Conservation (phyloP, 805 yeast genomes). For the Starmera quercuum region DNA sequence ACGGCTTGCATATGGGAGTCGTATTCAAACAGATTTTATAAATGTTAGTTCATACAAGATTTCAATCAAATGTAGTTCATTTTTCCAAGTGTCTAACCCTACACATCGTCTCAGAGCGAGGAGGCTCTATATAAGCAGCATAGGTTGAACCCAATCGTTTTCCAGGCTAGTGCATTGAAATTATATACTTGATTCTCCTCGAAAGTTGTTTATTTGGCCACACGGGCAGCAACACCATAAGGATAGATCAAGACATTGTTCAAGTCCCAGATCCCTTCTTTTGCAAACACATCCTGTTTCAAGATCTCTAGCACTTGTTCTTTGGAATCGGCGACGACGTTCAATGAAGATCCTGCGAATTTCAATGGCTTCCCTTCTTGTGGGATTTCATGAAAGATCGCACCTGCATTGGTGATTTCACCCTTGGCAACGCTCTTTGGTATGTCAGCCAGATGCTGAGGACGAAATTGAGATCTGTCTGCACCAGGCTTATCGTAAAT, state of each 20-base stretch:
- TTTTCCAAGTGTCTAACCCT: too few species aligned
- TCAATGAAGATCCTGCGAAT: slow-evolving; percentile 65
- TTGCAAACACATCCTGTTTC: slow-evolving; percentile 54
- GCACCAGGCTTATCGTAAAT: slow-evolving; percentile 63
- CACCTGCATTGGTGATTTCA: slow-evolving; percentile 41
- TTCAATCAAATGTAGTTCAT: too few species aligned
- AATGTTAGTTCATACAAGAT: too few species aligned
- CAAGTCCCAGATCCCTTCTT: slow-evolving; percentile 71
- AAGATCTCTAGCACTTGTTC: slow-evolving; percentile 61
- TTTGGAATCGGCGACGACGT: slow-evolving; percentile 53
- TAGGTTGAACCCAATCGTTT: too few species aligned
- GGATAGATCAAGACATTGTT: slow-evolving; percentile 55
- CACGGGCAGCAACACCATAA: slow-evolving; percentile 37
- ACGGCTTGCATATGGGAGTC: too few species aligned
- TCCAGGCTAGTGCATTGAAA: background rate
- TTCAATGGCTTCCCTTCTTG: slow-evolving; percentile 32
- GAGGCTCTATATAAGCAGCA: too few species aligned
- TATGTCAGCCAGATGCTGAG: slow-evolving; percentile 43
- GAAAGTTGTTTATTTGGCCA: slow-evolving; percentile 17
- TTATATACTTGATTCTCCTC: background rate
- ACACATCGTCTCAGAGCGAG: too few species aligned
- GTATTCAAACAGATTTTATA: too few species aligned
- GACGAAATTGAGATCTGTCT: slow-evolving; percentile 46
- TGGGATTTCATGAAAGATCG: slow-evolving; percentile 39
- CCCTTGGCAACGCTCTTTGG: slow-evolving; percentile 36